phyloP scores from a whole-genome alignment of 1,284 basidiomycete species.

The Ganoderma leucocontextum region DNA sequence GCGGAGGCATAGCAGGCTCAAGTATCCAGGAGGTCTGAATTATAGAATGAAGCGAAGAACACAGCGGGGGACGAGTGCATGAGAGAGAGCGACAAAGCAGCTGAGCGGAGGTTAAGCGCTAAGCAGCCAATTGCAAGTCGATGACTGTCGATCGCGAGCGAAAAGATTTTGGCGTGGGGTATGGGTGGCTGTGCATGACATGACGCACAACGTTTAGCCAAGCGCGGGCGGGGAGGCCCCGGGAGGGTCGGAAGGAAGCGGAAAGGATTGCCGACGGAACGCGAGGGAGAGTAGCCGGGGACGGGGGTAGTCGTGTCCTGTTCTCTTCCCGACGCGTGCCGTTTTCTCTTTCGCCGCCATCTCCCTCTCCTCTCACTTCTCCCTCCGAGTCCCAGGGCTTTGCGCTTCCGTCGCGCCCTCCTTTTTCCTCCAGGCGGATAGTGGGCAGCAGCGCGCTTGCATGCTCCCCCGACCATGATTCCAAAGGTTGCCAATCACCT shows the following conservation, averaged over 20 bases:
- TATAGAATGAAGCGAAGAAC: background rate
- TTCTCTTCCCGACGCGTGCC: background rate
- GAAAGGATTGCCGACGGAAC: slow-evolving; percentile 11
- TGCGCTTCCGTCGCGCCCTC: background rate
- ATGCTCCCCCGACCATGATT: slow-evolving; percentile 58
- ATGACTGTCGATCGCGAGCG: too few relatives aligned
- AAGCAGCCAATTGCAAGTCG: too few relatives aligned
- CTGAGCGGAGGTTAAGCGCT: background rate
- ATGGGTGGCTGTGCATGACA: background rate
- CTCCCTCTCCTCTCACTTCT: background rate
- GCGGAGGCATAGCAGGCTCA: slow-evolving; percentile 27
- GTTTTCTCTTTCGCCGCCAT: background rate
- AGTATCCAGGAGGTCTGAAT: background rate
- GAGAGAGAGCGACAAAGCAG: background rate
- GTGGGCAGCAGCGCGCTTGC: slow-evolving; percentile 24
- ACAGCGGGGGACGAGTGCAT: background rate
- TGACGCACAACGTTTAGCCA: too few relatives aligned
- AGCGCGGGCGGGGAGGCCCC: too few relatives aligned
- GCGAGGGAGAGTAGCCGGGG: background rate
- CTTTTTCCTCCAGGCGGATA: background rate
- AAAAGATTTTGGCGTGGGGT: background rate
- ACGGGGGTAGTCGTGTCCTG: slow-evolving; percentile 6
- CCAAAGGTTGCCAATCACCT: slow-evolving; percentile 82
- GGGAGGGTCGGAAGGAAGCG: slow-evolving; percentile 4
- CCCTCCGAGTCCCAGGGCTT: background rate